phyloP scores from a whole-genome alignment of 257 asterid species.

The Coffea canephora region DNA sequence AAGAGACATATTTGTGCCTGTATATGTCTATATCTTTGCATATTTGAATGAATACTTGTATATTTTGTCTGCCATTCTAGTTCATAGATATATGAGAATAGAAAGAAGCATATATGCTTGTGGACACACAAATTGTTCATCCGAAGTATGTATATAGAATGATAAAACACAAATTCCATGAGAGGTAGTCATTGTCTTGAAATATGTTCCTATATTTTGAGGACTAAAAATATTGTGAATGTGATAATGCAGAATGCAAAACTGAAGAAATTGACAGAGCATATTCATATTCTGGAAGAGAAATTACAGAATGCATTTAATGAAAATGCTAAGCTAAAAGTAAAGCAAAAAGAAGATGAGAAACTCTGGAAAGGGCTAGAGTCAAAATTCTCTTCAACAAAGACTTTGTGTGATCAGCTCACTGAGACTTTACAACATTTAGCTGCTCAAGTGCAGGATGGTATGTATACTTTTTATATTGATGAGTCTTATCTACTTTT shows the following conservation, averaged over 20 bases:
- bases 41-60: background rate
- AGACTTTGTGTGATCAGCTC: slow-evolving; percentile 75
- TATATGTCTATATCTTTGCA: background rate
- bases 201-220: background rate
- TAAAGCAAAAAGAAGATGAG: slow-evolving; percentile 89
- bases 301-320: slow-evolving; percentile 80
- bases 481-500: slow-evolving; percentile 9
- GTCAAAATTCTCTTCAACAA: slow-evolving; percentile 76
- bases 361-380: slow-evolving; percentile 95
- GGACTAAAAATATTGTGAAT: slow-evolving; percentile 17
- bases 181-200: background rate
- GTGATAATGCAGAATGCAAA: slow-evolving; percentile 64
- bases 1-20: background rate
- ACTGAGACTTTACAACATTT: slow-evolving; percentile 71
- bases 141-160: background rate
- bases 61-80: background rate
- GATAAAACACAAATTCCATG: background rate
- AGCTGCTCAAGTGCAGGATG: slow-evolving; percentile 75
- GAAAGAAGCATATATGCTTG: background rate
- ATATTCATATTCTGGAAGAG: slow-evolving; percentile 66
- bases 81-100: background rate
- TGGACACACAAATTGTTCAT: background rate
- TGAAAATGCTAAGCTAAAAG: slow-evolving; percentile 82
- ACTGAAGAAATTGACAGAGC: slow-evolving; percentile 75
- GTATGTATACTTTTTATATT: slow-evolving; percentile 32